These are phyloP conservation scores for Fusarium nematophilum DNA, from an alignment of 2,329 filamentous ascomycete genomes.

Conservation along the genomic window DNA sequence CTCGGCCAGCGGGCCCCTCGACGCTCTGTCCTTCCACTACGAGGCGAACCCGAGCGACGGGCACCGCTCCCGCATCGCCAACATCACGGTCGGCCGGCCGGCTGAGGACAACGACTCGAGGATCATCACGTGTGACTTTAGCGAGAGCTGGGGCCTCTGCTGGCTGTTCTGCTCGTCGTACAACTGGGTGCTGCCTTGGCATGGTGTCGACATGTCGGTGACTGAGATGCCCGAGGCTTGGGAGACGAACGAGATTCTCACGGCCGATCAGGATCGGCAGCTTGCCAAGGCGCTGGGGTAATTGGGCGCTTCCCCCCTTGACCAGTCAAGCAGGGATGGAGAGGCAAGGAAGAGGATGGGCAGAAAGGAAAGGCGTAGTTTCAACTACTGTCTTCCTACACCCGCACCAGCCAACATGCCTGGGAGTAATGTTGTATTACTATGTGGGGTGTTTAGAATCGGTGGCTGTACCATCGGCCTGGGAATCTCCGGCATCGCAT, in stretches of 20 bases:
- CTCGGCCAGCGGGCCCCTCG: not conserved
- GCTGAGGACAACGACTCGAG: not conserved
- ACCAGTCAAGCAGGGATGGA: no score
- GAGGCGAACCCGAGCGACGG: not conserved
- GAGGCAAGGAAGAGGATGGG: no score
- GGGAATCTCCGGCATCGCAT: no score
- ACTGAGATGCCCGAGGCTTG: not conserved
- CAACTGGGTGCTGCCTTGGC: not conserved
- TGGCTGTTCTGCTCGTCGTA: not conserved
- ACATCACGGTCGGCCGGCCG: not conserved
- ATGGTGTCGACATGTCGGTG: not conserved
- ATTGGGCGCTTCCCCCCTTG: no score
- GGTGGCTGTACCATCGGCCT: no score
- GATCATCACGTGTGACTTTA: not conserved
- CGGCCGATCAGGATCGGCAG: not conserved
- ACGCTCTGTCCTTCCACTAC: not conserved
- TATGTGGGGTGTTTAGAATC: no score
- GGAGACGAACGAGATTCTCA: not conserved
- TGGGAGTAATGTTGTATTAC: no score
- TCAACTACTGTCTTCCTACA: no score
- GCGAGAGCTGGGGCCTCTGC: not conserved
- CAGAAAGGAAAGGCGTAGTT: no score
- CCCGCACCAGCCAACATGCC: no score
- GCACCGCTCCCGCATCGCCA: not conserved
- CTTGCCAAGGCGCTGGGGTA: no score